Conservation (phyloP, 495 filamentous ascomycete genomes). For the Entonaema liquescens region DNA sequence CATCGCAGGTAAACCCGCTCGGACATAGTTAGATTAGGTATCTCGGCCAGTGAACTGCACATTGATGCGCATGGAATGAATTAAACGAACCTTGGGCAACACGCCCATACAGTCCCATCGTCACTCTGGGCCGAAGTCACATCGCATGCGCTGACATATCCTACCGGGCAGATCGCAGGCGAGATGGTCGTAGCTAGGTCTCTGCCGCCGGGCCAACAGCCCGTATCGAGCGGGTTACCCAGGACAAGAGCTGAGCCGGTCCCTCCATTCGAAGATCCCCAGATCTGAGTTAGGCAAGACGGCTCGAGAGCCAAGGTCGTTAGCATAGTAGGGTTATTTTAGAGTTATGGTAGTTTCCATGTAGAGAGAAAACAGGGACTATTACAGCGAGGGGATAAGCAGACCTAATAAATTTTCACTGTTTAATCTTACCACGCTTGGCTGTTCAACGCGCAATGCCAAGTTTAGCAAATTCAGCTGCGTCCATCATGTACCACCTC, state of each 20-base stretch:
- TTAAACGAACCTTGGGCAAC: slow-evolving; percentile 20
- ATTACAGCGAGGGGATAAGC: too few species aligned
- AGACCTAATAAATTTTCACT: too few species aligned
- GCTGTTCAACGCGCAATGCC: too few species aligned
- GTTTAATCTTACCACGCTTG: too few species aligned
- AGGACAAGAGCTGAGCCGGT: slow-evolving; percentile 4
- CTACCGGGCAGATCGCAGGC: slow-evolving; percentile 24
- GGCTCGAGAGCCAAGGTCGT: slow-evolving; percentile 14
- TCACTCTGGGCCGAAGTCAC: background rate
- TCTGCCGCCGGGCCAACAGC: slow-evolving; percentile 19
- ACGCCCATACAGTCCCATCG: slow-evolving; percentile 31
- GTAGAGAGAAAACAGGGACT: too few species aligned
- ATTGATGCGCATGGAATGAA: slow-evolving; percentile 3
- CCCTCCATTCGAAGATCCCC: background rate
- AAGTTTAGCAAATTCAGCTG: too few species aligned
- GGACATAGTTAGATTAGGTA: too few species aligned
- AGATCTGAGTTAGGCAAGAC: slow-evolving; percentile 30
- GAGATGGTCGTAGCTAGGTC: slow-evolving; percentile 20
- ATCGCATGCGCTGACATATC: slow-evolving; percentile 33
- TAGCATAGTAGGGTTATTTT: slow-evolving; percentile 1
- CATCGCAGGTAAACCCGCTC: slow-evolving; percentile 22
- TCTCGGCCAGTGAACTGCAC: too few species aligned
- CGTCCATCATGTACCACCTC: too few species aligned
- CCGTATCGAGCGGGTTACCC: slow-evolving; percentile 23
- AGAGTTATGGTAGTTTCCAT: too few species aligned